These are phyloP conservation scores for Chytriomyces confervae DNA, from an alignment of 192 early-diverging fungal genomes.

Conservation along the genomic window DNA sequence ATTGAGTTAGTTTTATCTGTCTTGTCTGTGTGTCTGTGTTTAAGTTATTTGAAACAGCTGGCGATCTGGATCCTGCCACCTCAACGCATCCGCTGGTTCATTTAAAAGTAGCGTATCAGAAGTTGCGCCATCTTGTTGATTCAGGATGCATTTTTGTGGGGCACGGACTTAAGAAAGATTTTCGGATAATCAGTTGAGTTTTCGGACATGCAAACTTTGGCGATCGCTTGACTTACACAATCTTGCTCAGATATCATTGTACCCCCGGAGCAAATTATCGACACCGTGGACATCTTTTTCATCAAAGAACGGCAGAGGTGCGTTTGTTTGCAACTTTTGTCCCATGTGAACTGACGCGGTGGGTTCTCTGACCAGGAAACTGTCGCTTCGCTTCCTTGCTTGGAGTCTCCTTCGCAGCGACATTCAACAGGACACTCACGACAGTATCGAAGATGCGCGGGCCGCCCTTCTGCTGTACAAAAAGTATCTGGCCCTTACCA, in stretches of 20 bases:
- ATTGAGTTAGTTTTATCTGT: constrained; percentile 81
- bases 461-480: constrained; percentile 86
- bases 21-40: constrained; percentile 68
- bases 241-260: constrained; percentile 67
- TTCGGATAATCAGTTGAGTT: constrained; percentile 87
- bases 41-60: constrained; percentile 63
- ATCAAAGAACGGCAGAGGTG: constrained; percentile 78
- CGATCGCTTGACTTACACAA: not conserved
- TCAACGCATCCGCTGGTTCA: constrained; percentile 85
- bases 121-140: constrained; percentile 88
- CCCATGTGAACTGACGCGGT: constrained; percentile 22
- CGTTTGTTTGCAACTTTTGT: not conserved
- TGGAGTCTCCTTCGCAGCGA: constrained; percentile 84
- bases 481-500: constrained; percentile 72
- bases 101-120: constrained; percentile 90
- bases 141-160: constrained; percentile 91
- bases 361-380: constrained; percentile 81
- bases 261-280: constrained; percentile 84
- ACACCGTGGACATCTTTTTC: constrained; percentile 94
- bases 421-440: constrained; percentile 89
- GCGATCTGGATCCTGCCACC: constrained; percentile 76
- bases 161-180: constrained; percentile 94
- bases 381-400: constrained; percentile 89
- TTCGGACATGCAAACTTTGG: not conserved
- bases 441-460: constrained; percentile 91